Evolutionary conservation across 116 monocot species (phyloP).

Genomic region (Phalaenopsis hybrid): DNA sequence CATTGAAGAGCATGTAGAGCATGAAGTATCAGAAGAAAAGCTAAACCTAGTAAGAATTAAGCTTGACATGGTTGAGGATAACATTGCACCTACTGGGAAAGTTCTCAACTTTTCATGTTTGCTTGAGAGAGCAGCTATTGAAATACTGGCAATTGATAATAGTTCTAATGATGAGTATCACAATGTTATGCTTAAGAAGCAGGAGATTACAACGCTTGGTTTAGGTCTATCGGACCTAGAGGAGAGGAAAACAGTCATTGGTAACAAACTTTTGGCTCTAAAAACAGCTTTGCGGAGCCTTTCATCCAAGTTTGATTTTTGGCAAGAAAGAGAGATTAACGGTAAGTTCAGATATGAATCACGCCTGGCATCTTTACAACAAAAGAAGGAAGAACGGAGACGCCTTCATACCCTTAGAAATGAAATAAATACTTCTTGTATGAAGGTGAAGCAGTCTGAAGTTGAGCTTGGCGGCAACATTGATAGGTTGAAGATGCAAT

Average conservation of each 20-base stretch:
- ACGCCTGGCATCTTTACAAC: conserved; percentile 23
- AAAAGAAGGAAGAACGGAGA: conserved; percentile 54
- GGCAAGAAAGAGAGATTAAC: conserved; percentile 38
- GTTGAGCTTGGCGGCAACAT: conserved; percentile 39
- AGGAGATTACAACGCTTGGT: conserved; percentile 32
- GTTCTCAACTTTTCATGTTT: conserved; percentile 26
- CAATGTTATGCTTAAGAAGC: conserved; percentile 29
- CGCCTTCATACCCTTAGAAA: conserved; percentile 27
- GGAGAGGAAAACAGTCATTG: conserved; percentile 24
- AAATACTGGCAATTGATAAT: conserved; percentile 29
- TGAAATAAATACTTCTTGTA: conserved; percentile 24
- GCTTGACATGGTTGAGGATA: conserved; percentile 31
- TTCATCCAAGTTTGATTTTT: conserved; percentile 30
- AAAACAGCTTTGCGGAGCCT: conserved; percentile 28
- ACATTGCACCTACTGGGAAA: conserved; percentile 16
- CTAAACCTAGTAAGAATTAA: conserved; percentile 22
- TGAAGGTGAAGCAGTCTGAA: conserved; percentile 38
- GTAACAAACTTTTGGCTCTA: conserved; percentile 36
- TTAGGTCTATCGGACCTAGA: conserved; percentile 16
- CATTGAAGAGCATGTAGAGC: conserved; percentile 8
- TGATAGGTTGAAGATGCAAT: conserved; percentile 36
- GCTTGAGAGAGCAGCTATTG: conserved; percentile 31
- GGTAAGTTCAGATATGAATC: conserved; percentile 27
- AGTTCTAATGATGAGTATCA: conserved; percentile 14
- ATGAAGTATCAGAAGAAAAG: conserved; percentile 23